These are phyloP conservation scores for Exophiala aquamarina DNA, from an alignment of 2,329 filamentous ascomycete genomes.

Conservation along the genomic window DNA sequence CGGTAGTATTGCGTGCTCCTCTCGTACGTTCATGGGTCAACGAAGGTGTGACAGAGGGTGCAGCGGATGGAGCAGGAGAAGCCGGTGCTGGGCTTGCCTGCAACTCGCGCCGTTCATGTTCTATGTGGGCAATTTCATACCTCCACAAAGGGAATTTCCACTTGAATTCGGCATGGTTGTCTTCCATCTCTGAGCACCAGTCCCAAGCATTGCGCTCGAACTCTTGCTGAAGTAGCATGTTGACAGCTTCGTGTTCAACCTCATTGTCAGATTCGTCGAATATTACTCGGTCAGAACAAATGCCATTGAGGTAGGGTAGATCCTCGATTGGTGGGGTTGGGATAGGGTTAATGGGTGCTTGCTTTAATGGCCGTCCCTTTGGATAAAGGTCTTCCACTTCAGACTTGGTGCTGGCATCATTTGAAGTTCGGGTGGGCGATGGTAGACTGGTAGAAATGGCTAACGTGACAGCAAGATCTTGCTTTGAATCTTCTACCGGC, in stretches of 20 bases:
- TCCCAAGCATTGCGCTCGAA: conserved; percentile 41
- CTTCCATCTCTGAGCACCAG: conserved; percentile 39
- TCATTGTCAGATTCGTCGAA: conserved; percentile 47
- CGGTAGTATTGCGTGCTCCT: conserved; percentile 49
- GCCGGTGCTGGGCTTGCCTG: conserved; percentile 38
- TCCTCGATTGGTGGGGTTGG: conserved; percentile 40
- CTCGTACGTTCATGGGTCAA: conserved; percentile 40
- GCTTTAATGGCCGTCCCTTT: conserved; percentile 25
- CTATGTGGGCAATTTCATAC: conserved; percentile 41
- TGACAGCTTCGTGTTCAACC: conserved; percentile 39
- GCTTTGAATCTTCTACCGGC: conserved; percentile 42
- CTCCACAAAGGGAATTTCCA: conserved; percentile 47
- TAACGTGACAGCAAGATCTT: conserved; percentile 37
- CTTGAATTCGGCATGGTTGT: conserved; percentile 41
- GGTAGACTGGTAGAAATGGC: conserved; percentile 24
- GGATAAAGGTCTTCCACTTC: conserved; percentile 18
- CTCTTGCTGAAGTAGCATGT: conserved; percentile 38
- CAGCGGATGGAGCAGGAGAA: conserved; percentile 33
- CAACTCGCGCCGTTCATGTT: conserved; percentile 39
- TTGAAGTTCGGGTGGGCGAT: conserved; percentile 24
- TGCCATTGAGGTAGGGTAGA: conserved; percentile 46
- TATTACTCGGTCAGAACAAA: conserved; percentile 45
- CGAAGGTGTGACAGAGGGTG: conserved; percentile 31
- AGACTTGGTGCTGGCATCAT: conserved; percentile 27
- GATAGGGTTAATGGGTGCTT: conserved; percentile 27